A percentile compares a stretch with the other conserved stretches of the same genome.
phyloP scores from a whole-genome alignment of 495 filamentous ascomycete genomes.

The Aspergillus panamensis region DNA sequence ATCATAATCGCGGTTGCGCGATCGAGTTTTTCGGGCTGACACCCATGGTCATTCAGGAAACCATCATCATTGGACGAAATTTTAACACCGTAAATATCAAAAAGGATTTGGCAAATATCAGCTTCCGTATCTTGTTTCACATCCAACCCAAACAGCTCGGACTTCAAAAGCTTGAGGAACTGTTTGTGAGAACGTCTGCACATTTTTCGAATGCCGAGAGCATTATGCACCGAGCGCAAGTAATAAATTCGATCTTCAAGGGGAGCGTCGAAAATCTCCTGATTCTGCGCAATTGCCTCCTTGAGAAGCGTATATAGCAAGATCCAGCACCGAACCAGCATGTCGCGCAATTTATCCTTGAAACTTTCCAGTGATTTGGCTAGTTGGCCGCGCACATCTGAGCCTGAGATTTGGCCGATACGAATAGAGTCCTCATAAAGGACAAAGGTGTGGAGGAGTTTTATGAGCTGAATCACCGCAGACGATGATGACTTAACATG shows the following conservation, averaged over 20 bases:
- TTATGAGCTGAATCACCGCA: constrained; percentile 61
- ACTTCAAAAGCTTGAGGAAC: constrained; percentile 83
- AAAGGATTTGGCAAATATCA: constrained; percentile 83
- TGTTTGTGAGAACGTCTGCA: constrained; percentile 82
- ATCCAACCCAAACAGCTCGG: constrained; percentile 65
- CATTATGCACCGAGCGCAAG: constrained; percentile 74
- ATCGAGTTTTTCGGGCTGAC: constrained; percentile 69
- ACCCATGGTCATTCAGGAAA: constrained; percentile 71
- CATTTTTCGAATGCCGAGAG: constrained; percentile 78
- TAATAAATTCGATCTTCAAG: constrained; percentile 70
- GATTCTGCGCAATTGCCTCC: constrained; percentile 67
- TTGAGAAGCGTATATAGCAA: constrained; percentile 71
- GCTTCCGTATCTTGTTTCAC: constrained; percentile 66
- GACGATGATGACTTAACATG: constrained; percentile 68
- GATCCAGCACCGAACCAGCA: constrained; percentile 86
- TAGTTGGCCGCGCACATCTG: constrained; percentile 39
- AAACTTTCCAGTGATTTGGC: constrained; percentile 52
- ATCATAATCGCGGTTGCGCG: constrained; percentile 70
- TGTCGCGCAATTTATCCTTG: constrained; percentile 73
- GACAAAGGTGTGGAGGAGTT: constrained; percentile 71
- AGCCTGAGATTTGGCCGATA: constrained; percentile 58
- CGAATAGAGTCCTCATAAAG: constrained; percentile 79
- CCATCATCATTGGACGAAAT: constrained; percentile 61
- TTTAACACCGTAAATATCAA: constrained; percentile 81
- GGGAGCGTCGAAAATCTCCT: constrained; percentile 55